phyloP scores from a whole-genome alignment of 1,284 basidiomycete genomes.

The Marasmius sp. region DNA sequence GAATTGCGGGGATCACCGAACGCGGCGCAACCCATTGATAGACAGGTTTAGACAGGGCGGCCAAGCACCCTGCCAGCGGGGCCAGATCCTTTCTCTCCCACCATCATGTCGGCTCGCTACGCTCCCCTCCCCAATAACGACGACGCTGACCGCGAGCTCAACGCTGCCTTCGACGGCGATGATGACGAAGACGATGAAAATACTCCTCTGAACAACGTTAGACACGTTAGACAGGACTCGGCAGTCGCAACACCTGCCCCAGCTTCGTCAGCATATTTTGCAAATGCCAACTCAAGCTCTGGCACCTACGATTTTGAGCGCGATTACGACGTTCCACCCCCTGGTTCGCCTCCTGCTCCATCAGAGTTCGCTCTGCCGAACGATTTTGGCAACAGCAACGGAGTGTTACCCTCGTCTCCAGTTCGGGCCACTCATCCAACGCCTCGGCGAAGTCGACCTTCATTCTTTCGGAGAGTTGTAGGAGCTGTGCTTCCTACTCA shows the following conservation, averaged over 20 bases:
- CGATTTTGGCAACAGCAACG: conserved; percentile 81
- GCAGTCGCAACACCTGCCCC: conserved; percentile 7
- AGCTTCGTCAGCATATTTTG: not conserved
- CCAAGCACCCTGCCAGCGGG: not conserved
- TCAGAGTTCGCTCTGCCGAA: conserved; percentile 62
- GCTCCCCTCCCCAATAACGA: conserved; percentile 38
- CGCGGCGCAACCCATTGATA: too few relatives aligned
- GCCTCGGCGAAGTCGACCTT: conserved; percentile 38
- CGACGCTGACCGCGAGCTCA: conserved; percentile 61
- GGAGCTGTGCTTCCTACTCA: conserved; percentile 76
- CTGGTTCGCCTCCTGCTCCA: conserved; percentile 75
- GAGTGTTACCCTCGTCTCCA: conserved; percentile 61
- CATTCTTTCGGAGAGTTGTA: conserved; percentile 60
- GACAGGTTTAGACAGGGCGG: too few relatives aligned
- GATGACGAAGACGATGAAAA: conserved; percentile 52
- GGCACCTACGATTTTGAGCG: conserved; percentile 80
- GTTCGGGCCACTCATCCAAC: conserved; percentile 21
- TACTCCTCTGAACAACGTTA: conserved; percentile 34
- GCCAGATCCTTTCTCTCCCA: not conserved
- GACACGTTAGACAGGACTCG: conserved; percentile 12
- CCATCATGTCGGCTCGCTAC: conserved; percentile 47
- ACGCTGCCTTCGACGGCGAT: conserved; percentile 64
- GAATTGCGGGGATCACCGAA: too few relatives aligned
- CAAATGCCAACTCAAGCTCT: conserved; percentile 23
- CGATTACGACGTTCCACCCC: conserved; percentile 73